Conservation (phyloP, 1,284 basidiomycete species). For the Fereydounia khargensis region DNA sequence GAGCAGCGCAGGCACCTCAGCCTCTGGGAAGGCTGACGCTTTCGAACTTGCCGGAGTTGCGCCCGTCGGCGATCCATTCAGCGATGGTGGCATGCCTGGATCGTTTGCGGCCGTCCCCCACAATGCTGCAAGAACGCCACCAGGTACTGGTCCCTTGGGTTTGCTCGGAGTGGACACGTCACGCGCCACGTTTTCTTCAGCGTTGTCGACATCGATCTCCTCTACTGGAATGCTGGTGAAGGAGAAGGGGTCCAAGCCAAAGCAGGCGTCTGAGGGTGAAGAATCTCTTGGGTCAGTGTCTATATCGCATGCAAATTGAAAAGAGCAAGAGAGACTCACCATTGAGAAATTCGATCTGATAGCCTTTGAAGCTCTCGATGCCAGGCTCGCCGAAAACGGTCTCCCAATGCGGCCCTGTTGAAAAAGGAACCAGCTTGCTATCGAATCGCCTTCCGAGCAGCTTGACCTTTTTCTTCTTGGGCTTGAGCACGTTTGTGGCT, state of each 20-base stretch:
- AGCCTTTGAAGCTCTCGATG: constrained; percentile 41
- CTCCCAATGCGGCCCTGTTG: constrained; percentile 53
- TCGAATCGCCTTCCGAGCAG: constrained; percentile 48
- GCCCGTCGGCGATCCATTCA: not conserved
- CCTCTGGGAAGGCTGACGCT: constrained; percentile 25
- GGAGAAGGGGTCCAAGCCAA: constrained; percentile 51
- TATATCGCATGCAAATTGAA: not conserved
- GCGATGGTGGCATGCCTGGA: not conserved
- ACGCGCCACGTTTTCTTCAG: no score
- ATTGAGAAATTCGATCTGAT: constrained; percentile 51
- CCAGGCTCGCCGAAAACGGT: constrained; percentile 22
- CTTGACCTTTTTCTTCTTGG: constrained; percentile 53
- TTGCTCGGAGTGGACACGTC: not conserved
- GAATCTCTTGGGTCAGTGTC: no score
- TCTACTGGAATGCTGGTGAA: constrained; percentile 24
- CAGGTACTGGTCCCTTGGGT: not conserved
- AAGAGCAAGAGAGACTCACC: constrained; percentile 3
- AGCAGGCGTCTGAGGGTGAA: constrained; percentile 27
- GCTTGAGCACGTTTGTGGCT: constrained; percentile 17
- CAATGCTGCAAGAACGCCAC: constrained; percentile 21
- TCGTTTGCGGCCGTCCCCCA: constrained; percentile 6
- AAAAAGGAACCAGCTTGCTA: constrained; percentile 49
- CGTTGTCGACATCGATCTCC: not conserved
- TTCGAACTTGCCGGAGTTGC: constrained; percentile 4
- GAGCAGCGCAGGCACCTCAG: constrained; percentile 33